Percentiles rank a stretch among this genome's conserved stretches.
phyloP scores from a whole-genome alignment of 2,329 filamentous ascomycete species.

The Nemania bipapillata region DNA sequence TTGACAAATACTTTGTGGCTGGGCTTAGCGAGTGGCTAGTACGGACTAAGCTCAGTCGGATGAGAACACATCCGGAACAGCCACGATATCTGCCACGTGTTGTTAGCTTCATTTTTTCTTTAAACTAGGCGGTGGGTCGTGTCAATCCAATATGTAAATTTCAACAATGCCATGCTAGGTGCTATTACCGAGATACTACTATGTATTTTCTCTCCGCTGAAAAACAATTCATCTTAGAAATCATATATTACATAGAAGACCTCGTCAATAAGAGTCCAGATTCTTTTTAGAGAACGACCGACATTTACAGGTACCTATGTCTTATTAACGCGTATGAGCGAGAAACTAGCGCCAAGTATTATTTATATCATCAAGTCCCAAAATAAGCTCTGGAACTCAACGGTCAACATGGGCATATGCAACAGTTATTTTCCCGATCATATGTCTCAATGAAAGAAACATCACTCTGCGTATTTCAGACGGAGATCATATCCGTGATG shows the following conservation, averaged over 20 bases:
- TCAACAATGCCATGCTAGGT: not conserved
- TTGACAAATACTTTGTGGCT: not conserved
- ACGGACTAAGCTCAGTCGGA: not conserved
- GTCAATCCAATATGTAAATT: not conserved
- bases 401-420: not conserved
- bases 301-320: not conserved
- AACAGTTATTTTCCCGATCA: not conserved
- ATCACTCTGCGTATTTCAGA: not conserved
- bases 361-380: not conserved
- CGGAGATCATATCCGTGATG: not conserved
- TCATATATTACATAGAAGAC: not conserved
- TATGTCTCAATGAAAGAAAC: not conserved
- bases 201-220: not conserved
- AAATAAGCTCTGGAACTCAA: not conserved
- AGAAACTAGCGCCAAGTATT: not conserved
- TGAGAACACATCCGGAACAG: not conserved
- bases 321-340: not conserved
- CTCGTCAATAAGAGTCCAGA: not conserved
- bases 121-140: not conserved
- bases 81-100: conserved; percentile 3
- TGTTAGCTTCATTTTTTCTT: not conserved
- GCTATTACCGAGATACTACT: not conserved
- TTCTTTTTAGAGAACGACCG: not conserved
- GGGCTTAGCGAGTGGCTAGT: not conserved
- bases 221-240: not conserved